Percentiles rank a stretch among this genome's conserved stretches.
These are phyloP conservation scores for Scheffersomyces parashehatae DNA, from an alignment of 1,139 yeast genomes.

Conservation along the genomic window DNA sequence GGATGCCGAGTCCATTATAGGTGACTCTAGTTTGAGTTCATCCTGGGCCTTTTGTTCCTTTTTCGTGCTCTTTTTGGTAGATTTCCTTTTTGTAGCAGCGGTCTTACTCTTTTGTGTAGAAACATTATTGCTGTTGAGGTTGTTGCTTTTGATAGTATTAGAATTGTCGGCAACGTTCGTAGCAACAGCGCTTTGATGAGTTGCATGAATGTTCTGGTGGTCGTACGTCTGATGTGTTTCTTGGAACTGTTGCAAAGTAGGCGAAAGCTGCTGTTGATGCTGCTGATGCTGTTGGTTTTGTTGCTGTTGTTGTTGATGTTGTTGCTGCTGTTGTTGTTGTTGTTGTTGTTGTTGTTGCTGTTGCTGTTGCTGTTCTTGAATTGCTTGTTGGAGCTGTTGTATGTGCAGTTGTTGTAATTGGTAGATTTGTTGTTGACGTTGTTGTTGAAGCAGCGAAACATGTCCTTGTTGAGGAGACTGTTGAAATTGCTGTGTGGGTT, in stretches of 20 bases:
- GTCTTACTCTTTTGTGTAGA: too few species aligned
- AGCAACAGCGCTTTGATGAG: background rate
- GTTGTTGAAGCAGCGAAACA: too few species aligned
- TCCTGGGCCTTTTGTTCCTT: too few species aligned
- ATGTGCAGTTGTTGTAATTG: too few species aligned
- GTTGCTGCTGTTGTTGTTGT: conserved; percentile 2
- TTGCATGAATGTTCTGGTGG: background rate
- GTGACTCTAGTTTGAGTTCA: background rate
- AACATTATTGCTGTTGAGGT: too few species aligned
- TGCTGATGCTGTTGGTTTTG: conserved; percentile 3
- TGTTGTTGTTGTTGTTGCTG: conserved; percentile 5
- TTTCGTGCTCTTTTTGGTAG: too few species aligned
- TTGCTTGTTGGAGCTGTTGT: too few species aligned
- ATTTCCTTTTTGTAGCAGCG: too few species aligned
- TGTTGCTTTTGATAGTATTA: too few species aligned
- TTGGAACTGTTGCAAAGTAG: conserved; percentile 1
- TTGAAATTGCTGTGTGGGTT: background rate
- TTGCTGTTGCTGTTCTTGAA: too few species aligned
- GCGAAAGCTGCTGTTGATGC: conserved; percentile 4
- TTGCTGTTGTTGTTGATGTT: conserved; percentile 1
- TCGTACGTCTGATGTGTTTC: conserved; percentile 1
- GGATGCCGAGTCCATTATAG: background rate
- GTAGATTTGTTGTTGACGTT: too few species aligned
- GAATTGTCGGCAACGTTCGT: background rate
- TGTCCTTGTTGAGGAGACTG: too few species aligned